phyloP scores from a whole-genome alignment of 805 yeast species.

The Saccharomycopsis guyanensis region DNA sequence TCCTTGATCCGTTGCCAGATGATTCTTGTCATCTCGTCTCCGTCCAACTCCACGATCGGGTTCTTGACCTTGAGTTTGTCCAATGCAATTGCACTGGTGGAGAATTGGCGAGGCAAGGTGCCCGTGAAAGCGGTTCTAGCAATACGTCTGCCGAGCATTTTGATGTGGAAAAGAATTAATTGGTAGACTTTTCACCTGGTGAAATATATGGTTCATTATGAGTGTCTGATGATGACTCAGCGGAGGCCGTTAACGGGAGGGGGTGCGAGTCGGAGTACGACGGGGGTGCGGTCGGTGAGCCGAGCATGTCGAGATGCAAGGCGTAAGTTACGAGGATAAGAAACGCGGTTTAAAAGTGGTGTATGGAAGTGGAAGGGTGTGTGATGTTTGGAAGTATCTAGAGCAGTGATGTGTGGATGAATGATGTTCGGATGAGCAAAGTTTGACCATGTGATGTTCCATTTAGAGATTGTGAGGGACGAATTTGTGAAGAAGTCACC shows the following conservation, averaged over 20 bases:
- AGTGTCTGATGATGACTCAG: not conserved
- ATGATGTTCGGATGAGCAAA: too few relatives aligned
- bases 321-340: not conserved
- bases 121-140: constrained; percentile 2
- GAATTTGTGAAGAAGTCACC: too few relatives aligned
- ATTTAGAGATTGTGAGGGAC: too few relatives aligned
- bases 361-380: too few relatives aligned
- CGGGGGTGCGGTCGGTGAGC: too few relatives aligned
- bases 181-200: not conserved
- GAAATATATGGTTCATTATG: not conserved
- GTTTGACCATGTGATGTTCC: too few relatives aligned
- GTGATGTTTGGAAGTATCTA: too few relatives aligned
- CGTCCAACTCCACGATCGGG: constrained; percentile 96
- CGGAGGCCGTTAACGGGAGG: not conserved
- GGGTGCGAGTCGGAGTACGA: too few relatives aligned
- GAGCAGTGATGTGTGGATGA: too few relatives aligned
- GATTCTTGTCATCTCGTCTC: constrained; percentile 95
- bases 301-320: too few relatives aligned
- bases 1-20: constrained; percentile 91
- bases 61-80: constrained; percentile 68
- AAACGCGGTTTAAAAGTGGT: too few relatives aligned
- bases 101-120: not conserved
- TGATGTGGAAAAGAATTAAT: not conserved
- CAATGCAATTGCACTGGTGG: not conserved
- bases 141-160: constrained; percentile 8